These are phyloP conservation scores for Cyclocybe cylindracea DNA, from an alignment of 768 basidiomycete species.

Conservation along the genomic window DNA sequence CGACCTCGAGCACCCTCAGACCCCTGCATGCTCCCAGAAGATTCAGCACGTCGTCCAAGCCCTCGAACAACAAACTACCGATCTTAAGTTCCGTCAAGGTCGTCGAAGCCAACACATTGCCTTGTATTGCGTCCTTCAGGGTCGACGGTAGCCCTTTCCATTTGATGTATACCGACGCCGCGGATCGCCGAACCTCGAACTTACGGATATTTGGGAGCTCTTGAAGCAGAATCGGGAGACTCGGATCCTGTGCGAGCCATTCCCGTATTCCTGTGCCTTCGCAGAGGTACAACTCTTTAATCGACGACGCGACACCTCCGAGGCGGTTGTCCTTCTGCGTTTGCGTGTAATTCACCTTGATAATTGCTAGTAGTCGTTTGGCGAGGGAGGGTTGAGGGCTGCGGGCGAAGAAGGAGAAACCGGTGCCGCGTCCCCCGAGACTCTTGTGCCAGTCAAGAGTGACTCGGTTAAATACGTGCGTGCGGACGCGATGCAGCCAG, in stretches of 20 bases:
- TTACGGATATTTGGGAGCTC: constrained; percentile 19
- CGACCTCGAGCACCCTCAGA: constrained; percentile 19
- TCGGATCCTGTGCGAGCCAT: constrained; percentile 22
- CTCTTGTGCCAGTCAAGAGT: constrained; percentile 18
- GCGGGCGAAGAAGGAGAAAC: constrained; percentile 7
- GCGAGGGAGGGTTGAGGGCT: constrained; percentile 10
- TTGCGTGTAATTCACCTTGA: constrained; percentile 28
- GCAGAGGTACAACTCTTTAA: constrained; percentile 22
- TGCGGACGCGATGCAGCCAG: constrained; percentile 26
- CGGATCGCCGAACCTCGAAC: constrained; percentile 20
- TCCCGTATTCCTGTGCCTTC: constrained; percentile 22
- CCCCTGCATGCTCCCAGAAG: constrained; percentile 16
- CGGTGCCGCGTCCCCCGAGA: background rate
- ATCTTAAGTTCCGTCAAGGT: constrained; percentile 21
- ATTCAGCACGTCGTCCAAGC: constrained; percentile 11
- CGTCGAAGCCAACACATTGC: constrained; percentile 15
- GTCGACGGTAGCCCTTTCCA: constrained; percentile 17
- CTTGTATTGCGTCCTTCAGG: constrained; percentile 17
- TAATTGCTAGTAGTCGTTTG: constrained; percentile 8
- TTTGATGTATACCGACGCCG: constrained; percentile 18
- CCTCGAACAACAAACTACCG: constrained; percentile 17
- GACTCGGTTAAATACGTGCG: constrained; percentile 25
- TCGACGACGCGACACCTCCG: constrained; percentile 63
- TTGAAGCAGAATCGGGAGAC: constrained; percentile 17
- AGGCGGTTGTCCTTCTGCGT: constrained; percentile 84